Evolutionary conservation across 148 eudicot genomes (phyloP).

Genomic region (Amaranthus cruentus): DNA sequence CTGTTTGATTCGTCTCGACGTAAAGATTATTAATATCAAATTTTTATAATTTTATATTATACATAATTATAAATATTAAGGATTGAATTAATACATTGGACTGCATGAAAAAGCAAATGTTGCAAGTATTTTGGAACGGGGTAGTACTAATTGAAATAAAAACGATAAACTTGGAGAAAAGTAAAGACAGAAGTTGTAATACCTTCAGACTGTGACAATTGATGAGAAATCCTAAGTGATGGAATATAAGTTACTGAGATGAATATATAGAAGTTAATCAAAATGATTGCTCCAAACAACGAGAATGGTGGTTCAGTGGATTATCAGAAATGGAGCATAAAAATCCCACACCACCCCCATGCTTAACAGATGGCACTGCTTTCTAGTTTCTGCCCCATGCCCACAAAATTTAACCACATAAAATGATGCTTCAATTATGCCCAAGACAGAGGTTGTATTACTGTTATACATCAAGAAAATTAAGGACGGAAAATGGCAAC

Average conservation of each 20-base stretch:
- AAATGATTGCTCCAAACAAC: background rate
- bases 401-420: slow-evolving; percentile 10
- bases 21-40: too few relatives aligned
- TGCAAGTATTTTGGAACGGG: too few relatives aligned
- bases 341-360: slow-evolving; percentile 40
- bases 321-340: slow-evolving; percentile 10
- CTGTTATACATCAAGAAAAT: background rate
- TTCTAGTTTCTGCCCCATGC: slow-evolving; percentile 13
- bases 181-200: background rate
- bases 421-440: slow-evolving; percentile 17
- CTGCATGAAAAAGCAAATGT: too few relatives aligned
- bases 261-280: background rate
- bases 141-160: background rate
- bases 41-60: too few relatives aligned
- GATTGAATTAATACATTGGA: too few relatives aligned
- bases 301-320: slow-evolving; percentile 8
- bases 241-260: background rate
- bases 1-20: too few relatives aligned
- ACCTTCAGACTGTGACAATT: slow-evolving; percentile 14
- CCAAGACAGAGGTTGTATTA: slow-evolving; percentile 4
- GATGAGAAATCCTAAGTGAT: slow-evolving; percentile 4
- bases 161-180: background rate
- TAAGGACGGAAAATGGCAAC: slow-evolving; percentile 7
- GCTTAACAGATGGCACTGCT: slow-evolving; percentile 30
- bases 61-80: too few relatives aligned